These are phyloP conservation scores for Xylariaceae sp. DNA, from an alignment of 2,329 filamentous ascomycete species.

Conservation along the genomic window DNA sequence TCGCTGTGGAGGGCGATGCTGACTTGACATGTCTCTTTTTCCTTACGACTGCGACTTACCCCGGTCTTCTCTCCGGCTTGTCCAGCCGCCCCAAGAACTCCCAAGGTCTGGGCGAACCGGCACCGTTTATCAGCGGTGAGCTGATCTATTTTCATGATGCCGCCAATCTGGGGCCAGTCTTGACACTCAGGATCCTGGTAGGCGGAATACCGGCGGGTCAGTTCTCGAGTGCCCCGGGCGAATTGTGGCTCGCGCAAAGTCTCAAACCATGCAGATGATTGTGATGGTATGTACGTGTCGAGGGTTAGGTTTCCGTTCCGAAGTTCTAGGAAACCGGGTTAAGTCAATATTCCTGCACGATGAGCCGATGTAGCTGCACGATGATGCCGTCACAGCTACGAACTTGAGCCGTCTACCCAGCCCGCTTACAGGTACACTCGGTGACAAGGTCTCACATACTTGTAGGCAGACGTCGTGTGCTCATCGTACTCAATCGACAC, in stretches of 20 bases:
- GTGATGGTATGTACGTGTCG: neutral
- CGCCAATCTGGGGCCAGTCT: neutral
- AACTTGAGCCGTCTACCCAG: slow-evolving; percentile 1
- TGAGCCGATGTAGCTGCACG: slow-evolving; percentile 5
- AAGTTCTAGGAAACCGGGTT: slow-evolving; percentile 2
- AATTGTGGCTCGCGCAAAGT: neutral
- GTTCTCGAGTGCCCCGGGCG: neutral
- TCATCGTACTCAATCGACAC: slow-evolving; percentile 6
- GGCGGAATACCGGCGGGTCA: neutral
- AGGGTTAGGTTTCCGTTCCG: slow-evolving; percentile 5
- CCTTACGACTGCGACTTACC: slow-evolving; percentile 10
- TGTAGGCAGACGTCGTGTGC: neutral
- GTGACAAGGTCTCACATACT: neutral
- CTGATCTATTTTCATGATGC: neutral
- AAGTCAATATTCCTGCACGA: slow-evolving; percentile 3
- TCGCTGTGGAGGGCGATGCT: slow-evolving; percentile 14
- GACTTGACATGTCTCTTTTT: slow-evolving; percentile 14
- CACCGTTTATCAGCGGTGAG: slow-evolving; percentile 1
- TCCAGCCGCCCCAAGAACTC: neutral
- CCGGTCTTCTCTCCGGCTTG: neutral
- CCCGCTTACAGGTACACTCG: neutral
- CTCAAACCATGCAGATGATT: slow-evolving; percentile 1
- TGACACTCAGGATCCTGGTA: neutral
- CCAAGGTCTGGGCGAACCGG: neutral
- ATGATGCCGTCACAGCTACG: slow-evolving; percentile 3